These are phyloP conservation scores for Annulohypoxylon stygium DNA, from an alignment of 495 filamentous ascomycete species.

Conservation along the genomic window DNA sequence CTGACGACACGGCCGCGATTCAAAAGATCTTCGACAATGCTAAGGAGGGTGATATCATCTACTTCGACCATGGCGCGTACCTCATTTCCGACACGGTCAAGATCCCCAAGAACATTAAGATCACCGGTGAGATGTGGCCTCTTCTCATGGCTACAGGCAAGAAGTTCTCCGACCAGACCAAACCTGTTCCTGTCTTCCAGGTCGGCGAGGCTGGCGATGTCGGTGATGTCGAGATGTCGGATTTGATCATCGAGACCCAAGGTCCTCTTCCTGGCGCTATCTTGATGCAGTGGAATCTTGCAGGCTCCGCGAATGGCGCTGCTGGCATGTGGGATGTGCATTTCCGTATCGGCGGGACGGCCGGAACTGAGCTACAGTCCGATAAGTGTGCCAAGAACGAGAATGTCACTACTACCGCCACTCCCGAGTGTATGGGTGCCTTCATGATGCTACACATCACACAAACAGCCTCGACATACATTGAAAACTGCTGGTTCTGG, in stretches of 20 bases:
- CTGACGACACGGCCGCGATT: slow-evolving; percentile 77
- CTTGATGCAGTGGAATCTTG: slow-evolving; percentile 92
- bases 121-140: slow-evolving; percentile 93
- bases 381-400: slow-evolving; percentile 81
- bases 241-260: slow-evolving; percentile 83
- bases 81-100: slow-evolving; percentile 85
- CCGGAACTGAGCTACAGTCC: slow-evolving; percentile 83
- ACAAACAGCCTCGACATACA: slow-evolving; percentile 75
- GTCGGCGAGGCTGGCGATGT: slow-evolving; percentile 83
- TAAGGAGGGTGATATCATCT: slow-evolving; percentile 75
- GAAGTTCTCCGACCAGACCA: slow-evolving; percentile 74
- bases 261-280: slow-evolving; percentile 87
- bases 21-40: slow-evolving; percentile 77
- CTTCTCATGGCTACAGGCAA: slow-evolving; percentile 85
- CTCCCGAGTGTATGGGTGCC: slow-evolving; percentile 73
- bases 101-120: slow-evolving; percentile 81
- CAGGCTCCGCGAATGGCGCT: slow-evolving; percentile 72
- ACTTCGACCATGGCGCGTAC: slow-evolving; percentile 93
- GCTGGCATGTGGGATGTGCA: slow-evolving; percentile 93
- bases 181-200: slow-evolving; percentile 79
- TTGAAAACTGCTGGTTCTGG: slow-evolving; percentile 97
- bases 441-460: slow-evolving; percentile 89
- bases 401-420: slow-evolving; percentile 64
- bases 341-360: slow-evolving; percentile 84
- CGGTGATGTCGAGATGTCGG: slow-evolving; percentile 85